These are phyloP conservation scores for Shiraia bambusicola DNA, from an alignment of 2,329 filamentous ascomycete species.

Conservation along the genomic window DNA sequence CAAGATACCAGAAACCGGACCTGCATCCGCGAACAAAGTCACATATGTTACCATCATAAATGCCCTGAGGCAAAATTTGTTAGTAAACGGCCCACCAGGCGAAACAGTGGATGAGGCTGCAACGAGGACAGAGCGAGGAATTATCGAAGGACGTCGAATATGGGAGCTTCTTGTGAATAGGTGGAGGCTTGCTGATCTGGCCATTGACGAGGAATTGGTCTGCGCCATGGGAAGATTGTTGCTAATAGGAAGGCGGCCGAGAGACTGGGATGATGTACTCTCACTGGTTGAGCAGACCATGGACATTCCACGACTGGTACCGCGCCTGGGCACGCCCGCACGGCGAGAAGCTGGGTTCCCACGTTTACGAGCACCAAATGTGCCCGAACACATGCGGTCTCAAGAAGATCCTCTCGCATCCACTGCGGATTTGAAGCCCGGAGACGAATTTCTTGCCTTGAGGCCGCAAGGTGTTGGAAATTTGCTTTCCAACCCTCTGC, in stretches of 20 bases:
- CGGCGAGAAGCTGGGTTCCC: conserved; percentile 29
- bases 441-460: conserved; percentile 38
- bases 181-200: conserved; percentile 70
- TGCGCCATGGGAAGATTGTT: conserved; percentile 79
- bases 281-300: conserved; percentile 80
- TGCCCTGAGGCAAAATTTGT: conserved; percentile 57
- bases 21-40: conserved; percentile 63
- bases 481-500: conserved; percentile 34
- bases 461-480: conserved; percentile 18
- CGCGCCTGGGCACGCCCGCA: conserved; percentile 37
- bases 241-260: conserved; percentile 60
- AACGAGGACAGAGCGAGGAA: conserved; percentile 45
- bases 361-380: conserved; percentile 40
- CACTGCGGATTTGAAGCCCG: conserved; percentile 21
- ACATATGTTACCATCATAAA: conserved; percentile 86
- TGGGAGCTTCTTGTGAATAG: conserved; percentile 79
- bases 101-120: conserved; percentile 32
- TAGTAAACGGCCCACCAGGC: conserved; percentile 26
- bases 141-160: conserved; percentile 69
- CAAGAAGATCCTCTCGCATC: conserved; percentile 35
- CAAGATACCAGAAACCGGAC: conserved; percentile 66
- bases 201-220: conserved; percentile 76
- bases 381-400: conserved; percentile 25
- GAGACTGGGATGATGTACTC: conserved; percentile 71
- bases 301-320: conserved; percentile 63